Evolutionary conservation across 768 basidiomycete genomes (phyloP).

Genomic region (Xerocomus potaroensis): DNA sequence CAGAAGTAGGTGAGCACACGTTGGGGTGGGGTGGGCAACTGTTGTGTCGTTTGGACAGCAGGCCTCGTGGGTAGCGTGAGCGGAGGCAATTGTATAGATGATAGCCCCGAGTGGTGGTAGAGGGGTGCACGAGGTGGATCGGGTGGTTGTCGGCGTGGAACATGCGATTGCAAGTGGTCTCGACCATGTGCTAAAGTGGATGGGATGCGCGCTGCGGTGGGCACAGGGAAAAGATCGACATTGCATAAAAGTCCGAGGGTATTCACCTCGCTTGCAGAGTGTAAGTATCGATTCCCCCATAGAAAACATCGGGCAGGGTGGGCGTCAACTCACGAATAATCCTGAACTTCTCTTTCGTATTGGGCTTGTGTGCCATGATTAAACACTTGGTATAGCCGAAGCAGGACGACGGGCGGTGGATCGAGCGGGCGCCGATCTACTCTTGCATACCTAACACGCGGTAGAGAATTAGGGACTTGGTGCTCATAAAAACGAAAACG

Average conservation of each 20-base stretch:
- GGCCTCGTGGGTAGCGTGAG: conserved; percentile 13
- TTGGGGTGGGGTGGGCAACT: conserved; percentile 14
- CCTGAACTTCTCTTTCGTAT: conserved; percentile 45
- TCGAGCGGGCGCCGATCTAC: conserved; percentile 66
- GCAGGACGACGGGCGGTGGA: conserved; percentile 56
- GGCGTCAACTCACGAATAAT: conserved; percentile 45
- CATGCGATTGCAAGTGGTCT: conserved; percentile 13
- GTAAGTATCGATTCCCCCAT: conserved; percentile 1
- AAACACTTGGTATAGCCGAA: conserved; percentile 48
- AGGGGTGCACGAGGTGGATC: conserved; percentile 9
- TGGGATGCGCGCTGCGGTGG: conserved; percentile 17
- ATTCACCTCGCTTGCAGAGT: conserved; percentile 48
- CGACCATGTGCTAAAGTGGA: conserved; percentile 2
- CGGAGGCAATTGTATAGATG: conserved; percentile 21
- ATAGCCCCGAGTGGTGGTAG: conserved; percentile 15
- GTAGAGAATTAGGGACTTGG: conserved; percentile 3
- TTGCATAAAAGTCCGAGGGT: conserved; percentile 70
- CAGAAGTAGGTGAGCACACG: conserved; percentile 43
- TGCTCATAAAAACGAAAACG: neutral
- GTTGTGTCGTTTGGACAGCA: conserved; percentile 2
- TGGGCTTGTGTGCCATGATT: conserved; percentile 36
- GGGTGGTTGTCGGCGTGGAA: conserved; percentile 1
- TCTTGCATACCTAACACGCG: conserved; percentile 44
- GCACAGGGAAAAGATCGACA: conserved; percentile 70
- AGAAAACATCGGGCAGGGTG: neutral